phyloP scores from a whole-genome alignment of 2,329 filamentous ascomycete species.

The Trichophyton schoenleinii region DNA sequence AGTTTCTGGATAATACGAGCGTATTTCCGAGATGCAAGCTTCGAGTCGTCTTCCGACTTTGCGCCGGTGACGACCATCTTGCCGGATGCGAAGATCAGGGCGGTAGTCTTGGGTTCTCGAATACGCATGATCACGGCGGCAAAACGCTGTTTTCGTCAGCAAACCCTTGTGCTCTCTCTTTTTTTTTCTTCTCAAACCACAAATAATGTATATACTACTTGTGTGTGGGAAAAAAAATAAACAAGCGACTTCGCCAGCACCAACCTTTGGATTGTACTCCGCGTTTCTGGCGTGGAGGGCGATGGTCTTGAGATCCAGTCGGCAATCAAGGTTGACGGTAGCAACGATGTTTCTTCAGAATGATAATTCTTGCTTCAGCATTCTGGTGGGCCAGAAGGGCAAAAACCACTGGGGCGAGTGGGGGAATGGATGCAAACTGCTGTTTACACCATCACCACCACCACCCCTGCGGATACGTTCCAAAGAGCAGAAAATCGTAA shows the following conservation, averaged over 20 bases:
- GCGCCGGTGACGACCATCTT: conserved; percentile 99
- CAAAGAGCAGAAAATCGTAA: conserved; percentile 18
- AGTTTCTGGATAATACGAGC: conserved; percentile 99
- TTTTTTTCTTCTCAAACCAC: conserved; percentile 9
- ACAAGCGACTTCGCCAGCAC: conserved; percentile 6
- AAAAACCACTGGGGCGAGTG: conserved; percentile 15
- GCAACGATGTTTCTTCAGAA: conserved; percentile 86
- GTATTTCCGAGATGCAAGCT: conserved; percentile 93
- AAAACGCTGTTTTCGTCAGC: conserved; percentile 60
- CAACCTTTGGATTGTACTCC: conserved; percentile 95
- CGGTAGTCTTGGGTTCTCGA: conserved; percentile 95
- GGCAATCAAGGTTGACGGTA: conserved; percentile 95
- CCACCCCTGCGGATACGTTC: neutral
- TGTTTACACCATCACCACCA: neutral
- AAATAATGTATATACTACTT: neutral
- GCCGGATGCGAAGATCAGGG: conserved; percentile 91
- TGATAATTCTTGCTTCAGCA: conserved; percentile 33
- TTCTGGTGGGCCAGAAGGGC: conserved; percentile 35
- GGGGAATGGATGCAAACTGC: neutral
- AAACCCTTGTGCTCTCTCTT: conserved; percentile 25
- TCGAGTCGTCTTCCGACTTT: conserved; percentile 95
- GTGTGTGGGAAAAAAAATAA: too few relatives aligned
- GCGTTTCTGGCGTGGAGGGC: conserved; percentile 95
- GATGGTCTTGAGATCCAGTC: conserved; percentile 96
- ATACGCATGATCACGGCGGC: conserved; percentile 99